Base-by-base conservation (phyloP, 169 alveolate species). In the Plasmodium coatneyi region DNA sequence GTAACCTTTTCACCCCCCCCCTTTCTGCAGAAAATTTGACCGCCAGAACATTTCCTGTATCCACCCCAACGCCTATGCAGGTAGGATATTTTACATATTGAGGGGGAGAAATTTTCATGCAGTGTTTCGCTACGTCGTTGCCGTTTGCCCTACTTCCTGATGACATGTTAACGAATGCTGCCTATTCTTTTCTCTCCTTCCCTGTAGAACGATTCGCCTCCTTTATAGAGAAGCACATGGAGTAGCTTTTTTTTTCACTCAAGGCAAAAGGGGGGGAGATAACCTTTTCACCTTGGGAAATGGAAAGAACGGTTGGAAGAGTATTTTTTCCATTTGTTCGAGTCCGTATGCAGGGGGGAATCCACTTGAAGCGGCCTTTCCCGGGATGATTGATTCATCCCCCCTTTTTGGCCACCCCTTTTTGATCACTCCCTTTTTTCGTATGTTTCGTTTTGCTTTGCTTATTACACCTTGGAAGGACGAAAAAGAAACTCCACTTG, bases 11-110 rank as follows among this genome's bases (percentile, higher is more conserved):
- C 74, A 41, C 72, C 52, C 36, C 39, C 72, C 52, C 36, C 39
- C 3, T 32, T 36, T 46, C 32, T 80, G 9, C 60, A 84, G 92
- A 32, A 84, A 84, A 84, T 34, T 84, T 5, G 92, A 84, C 56
- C 54, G 92, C 49, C 76, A 84, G 32, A 84, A 84, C 30, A 84
- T 84, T 84, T 84, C 92, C 10, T 84, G 92, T 36, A 49, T 84
- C 43, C 92, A 71, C 16, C 92, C 92, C 49, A 43, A 84, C 28
- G 84, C 92, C 4, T 84, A 84, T 84, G 83, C 92, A 84, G 54
- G 92, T 84, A 84, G 56, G 2, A 16, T 43, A 14, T 32, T n/a
- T 6, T 41, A 41, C 12, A 6, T 41, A 41, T 7, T 41, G 14
- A 41, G 49, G 49, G 49, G 6, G 49, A 6, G 56, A 46, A 46